phyloP scores from a whole-genome alignment of 768 basidiomycete species.

The Auriscalpium microsporum region DNA sequence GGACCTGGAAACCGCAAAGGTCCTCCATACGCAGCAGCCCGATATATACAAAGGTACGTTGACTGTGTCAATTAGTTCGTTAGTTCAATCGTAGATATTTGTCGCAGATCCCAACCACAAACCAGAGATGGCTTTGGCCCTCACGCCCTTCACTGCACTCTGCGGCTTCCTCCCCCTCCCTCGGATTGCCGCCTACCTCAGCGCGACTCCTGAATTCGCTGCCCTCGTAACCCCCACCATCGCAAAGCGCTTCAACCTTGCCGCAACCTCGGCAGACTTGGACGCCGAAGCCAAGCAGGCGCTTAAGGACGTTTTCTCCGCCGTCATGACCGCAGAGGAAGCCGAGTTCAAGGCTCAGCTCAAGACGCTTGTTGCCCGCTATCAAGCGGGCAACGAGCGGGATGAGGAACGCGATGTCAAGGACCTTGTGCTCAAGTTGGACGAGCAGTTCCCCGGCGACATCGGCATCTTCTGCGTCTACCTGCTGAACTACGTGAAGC shows the following conservation, averaged over 20 bases:
- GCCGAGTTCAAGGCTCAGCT: conserved; percentile 46
- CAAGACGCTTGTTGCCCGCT: conserved; percentile 50
- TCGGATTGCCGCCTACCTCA: conserved; percentile 60
- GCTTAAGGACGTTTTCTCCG: conserved; percentile 70
- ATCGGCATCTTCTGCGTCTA: conserved; percentile 91
- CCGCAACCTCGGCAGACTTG: conserved; percentile 33
- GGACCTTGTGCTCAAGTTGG: conserved; percentile 53
- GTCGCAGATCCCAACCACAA: conserved; percentile 87
- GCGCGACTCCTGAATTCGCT: conserved; percentile 66
- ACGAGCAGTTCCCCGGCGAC: conserved; percentile 81
- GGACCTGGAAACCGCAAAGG: conserved; percentile 73
- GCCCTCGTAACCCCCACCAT: conserved; percentile 56
- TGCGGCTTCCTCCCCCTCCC: conserved; percentile 87
- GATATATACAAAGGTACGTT: conserved; percentile 84
- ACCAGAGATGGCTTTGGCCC: conserved; percentile 97
- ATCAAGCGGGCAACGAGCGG: conserved; percentile 35
- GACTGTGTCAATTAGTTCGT: background rate
- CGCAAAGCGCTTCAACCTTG: conserved; percentile 42
- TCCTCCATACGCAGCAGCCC: conserved; percentile 36
- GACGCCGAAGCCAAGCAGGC: conserved; percentile 46
- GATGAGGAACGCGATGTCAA: conserved; percentile 39
- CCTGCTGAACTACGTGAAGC: conserved; percentile 75
- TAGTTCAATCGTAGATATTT: conserved; percentile 6
- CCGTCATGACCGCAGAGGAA: conserved; percentile 75
- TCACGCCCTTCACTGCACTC: conserved; percentile 83